Evolutionary conservation across 2,329 filamentous ascomycete genomes (phyloP).

Genomic region (Neoscytalidium dimidiatum): DNA sequence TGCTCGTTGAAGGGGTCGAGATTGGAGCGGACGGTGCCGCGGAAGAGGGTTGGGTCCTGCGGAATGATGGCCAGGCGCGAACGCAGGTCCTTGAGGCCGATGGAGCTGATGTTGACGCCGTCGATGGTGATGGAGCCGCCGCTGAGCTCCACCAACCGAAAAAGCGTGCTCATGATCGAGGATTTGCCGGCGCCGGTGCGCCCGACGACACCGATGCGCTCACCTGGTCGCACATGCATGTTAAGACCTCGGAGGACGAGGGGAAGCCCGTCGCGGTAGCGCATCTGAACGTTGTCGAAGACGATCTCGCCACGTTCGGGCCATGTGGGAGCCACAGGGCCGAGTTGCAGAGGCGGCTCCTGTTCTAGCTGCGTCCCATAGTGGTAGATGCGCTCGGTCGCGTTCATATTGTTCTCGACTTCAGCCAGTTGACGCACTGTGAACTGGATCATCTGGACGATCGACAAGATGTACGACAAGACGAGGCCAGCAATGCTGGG

Average conservation of each 20-base stretch:
- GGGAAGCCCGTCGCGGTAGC: conserved; percentile 52
- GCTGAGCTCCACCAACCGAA: conserved; percentile 63
- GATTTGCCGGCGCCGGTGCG: conserved; percentile 82
- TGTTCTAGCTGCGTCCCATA: conserved; percentile 86
- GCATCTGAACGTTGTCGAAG: conserved; percentile 54
- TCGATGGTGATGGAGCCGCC: conserved; percentile 52
- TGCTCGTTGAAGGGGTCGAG: conserved; percentile 81
- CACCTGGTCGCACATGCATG: conserved; percentile 73
- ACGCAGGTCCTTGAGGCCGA: conserved; percentile 74
- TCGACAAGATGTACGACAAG: conserved; percentile 87
- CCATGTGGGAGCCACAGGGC: conserved; percentile 73
- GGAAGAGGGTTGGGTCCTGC: conserved; percentile 82
- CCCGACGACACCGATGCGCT: conserved; percentile 79
- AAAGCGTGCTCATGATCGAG: conserved; percentile 80
- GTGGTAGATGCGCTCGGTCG: conserved; percentile 87
- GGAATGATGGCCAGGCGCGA: conserved; percentile 80
- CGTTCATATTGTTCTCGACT: conserved; percentile 98
- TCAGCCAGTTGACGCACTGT: conserved; percentile 91
- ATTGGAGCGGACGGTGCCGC: conserved; percentile 76
- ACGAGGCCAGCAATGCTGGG: conserved; percentile 87
- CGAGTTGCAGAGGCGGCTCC: conserved; percentile 79
- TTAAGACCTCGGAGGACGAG: conserved; percentile 51
- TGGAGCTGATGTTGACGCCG: conserved; percentile 63
- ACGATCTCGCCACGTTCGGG: conserved; percentile 75
- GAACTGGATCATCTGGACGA: conserved; percentile 95